These are phyloP conservation scores for Sphagnum fallax DNA, from an alignment of 228 moss, liverwort and hornwort genomes.

Conservation along the genomic window DNA sequence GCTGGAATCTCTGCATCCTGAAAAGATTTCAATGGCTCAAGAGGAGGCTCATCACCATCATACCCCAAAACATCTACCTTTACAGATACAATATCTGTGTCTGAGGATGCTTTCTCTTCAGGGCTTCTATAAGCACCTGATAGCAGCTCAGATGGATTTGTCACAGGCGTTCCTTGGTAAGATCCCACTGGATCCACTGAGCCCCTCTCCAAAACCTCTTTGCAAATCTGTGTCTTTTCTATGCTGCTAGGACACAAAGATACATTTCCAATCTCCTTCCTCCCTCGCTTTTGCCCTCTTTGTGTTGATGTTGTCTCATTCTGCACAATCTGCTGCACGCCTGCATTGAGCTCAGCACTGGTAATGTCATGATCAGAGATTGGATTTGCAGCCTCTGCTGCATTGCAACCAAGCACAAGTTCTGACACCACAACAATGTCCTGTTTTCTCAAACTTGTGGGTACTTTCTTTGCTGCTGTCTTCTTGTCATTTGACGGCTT, in stretches of 20 bases:
- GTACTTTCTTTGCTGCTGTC: not conserved
- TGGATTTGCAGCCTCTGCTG: not conserved
- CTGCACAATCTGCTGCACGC: not conserved
- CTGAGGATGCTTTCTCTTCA: slow-evolving; percentile 3
- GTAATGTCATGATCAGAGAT: not conserved
- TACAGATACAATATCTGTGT: slow-evolving; percentile 18
- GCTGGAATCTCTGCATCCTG: slow-evolving; percentile 36
- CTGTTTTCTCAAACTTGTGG: not conserved
- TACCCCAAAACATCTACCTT: slow-evolving; percentile 36
- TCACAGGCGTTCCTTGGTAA: too few species aligned
- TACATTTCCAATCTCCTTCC: slow-evolving; percentile 3
- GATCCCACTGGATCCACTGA: not conserved
- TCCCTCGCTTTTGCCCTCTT: slow-evolving; percentile 16
- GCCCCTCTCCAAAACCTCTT: not conserved
- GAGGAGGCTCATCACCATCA: slow-evolving; percentile 27
- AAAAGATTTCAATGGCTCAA: slow-evolving; percentile 44
- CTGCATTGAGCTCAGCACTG: not conserved
- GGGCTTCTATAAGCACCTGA: not conserved
- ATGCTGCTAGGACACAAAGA: slow-evolving; percentile 1
- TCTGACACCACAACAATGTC: not conserved
- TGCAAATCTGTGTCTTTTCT: slow-evolving; percentile 2
- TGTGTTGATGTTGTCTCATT: slow-evolving; percentile 1
- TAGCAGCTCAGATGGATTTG: not conserved
- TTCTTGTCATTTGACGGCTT: not conserved
- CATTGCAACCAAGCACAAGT: not conserved